Conservation (phyloP, 1,139 yeast genomes). For the Trichomonascaceae sp. region DNA sequence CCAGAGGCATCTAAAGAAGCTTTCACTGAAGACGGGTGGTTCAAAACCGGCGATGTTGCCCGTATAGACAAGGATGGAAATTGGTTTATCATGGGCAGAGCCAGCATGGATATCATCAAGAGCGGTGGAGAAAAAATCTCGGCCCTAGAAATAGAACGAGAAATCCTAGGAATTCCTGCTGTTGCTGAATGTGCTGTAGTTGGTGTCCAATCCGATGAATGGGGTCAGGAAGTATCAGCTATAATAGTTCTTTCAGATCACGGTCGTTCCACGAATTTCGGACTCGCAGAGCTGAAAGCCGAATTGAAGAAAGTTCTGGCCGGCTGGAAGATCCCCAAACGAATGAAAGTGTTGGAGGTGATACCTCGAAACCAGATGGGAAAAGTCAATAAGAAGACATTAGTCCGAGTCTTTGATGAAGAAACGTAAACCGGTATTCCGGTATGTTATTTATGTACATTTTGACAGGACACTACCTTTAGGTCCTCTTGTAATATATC, state of each 20-base stretch:
- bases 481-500: slow-evolving; percentile 39
- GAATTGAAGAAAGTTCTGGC: slow-evolving; percentile 25
- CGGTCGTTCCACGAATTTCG: slow-evolving; percentile 14
- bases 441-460: neutral
- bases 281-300: slow-evolving; percentile 22
- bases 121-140: slow-evolving; percentile 35
- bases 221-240: slow-evolving; percentile 36
- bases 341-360: slow-evolving; percentile 22
- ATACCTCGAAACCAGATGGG: slow-evolving; percentile 36
- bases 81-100: slow-evolving; percentile 32
- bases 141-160: slow-evolving; percentile 36
- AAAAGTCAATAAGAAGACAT: slow-evolving; percentile 31
- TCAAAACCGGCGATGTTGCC: slow-evolving; percentile 37
- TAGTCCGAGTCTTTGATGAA: slow-evolving; percentile 20
- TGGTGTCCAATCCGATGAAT: slow-evolving; percentile 31
- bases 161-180: slow-evolving; percentile 29
- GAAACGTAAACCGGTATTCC: neutral
- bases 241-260: slow-evolving; percentile 25
- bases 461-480: neutral
- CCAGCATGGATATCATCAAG: slow-evolving; percentile 36
- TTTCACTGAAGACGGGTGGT: slow-evolving; percentile 31
- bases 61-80: slow-evolving; percentile 27
- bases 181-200: slow-evolving; percentile 33
- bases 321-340: slow-evolving; percentile 31
- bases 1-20: slow-evolving; percentile 32